These are phyloP conservation scores for Mrakia hoshinonis DNA, from an alignment of 768 basidiomycete genomes.

Conservation along the genomic window DNA sequence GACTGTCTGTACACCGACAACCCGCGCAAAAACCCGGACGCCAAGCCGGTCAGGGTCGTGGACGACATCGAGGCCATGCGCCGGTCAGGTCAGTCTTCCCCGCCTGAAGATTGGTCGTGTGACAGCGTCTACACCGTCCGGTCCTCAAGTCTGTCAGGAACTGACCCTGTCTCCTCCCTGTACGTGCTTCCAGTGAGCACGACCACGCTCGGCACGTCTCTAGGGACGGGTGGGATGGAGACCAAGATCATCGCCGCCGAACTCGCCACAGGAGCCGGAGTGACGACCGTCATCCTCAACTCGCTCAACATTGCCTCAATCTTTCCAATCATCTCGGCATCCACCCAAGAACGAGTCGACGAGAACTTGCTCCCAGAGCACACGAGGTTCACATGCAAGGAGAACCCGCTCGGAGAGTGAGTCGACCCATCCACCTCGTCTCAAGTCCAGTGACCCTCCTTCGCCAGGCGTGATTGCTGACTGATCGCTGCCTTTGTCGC, in stretches of 20 bases:
- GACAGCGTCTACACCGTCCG: background rate
- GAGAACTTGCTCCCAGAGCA: slow-evolving; percentile 55
- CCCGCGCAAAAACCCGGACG: slow-evolving; percentile 77
- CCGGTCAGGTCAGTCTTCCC: slow-evolving; percentile 53
- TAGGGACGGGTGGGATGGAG: slow-evolving; percentile 98
- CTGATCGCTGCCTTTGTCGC: slow-evolving; percentile 30
- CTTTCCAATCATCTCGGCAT: slow-evolving; percentile 60
- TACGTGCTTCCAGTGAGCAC: slow-evolving; percentile 63
- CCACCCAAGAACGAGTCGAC: slow-evolving; percentile 24
- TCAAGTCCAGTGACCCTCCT: background rate
- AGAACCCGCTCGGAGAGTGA: slow-evolving; percentile 39
- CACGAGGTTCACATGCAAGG: slow-evolving; percentile 61
- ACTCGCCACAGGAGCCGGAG: slow-evolving; percentile 89
- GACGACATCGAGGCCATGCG: slow-evolving; percentile 73
- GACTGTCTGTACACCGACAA: slow-evolving; percentile 93
- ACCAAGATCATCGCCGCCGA: slow-evolving; percentile 98
- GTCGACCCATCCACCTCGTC: slow-evolving; percentile 14
- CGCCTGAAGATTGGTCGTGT: background rate
- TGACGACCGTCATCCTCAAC: slow-evolving; percentile 79
- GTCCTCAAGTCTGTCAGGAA: background rate
- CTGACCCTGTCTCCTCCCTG: background rate
- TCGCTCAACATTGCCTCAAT: slow-evolving; percentile 70
- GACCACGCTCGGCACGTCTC: slow-evolving; percentile 76
- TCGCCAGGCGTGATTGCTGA: no score
- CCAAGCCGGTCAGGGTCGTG: slow-evolving; percentile 72